A percentile compares a stretch with the other conserved stretches of the same genome.
Evolutionary conservation across 208 protist genomes (phyloP).

Genomic region (Trypanosoma grayi): DNA sequence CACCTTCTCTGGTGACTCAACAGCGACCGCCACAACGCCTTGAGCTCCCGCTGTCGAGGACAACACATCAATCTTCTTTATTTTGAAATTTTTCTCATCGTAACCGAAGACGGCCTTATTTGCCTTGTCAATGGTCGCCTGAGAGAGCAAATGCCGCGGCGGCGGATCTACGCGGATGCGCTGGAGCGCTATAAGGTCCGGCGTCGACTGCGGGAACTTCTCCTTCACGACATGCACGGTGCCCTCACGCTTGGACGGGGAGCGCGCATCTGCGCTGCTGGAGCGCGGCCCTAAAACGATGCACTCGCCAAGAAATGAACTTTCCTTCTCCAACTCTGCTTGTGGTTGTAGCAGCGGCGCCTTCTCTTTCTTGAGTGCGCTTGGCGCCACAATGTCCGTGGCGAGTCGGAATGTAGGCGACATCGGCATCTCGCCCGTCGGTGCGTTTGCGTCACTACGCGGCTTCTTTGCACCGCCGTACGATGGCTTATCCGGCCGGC

Average conservation of each 20-base stretch:
- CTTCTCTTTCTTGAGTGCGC: slow-evolving; percentile 44
- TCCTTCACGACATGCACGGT: background rate
- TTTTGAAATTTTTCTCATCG: slow-evolving; percentile 42
- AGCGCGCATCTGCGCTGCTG: slow-evolving; percentile 39
- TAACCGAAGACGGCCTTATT: slow-evolving; percentile 32
- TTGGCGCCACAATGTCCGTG: slow-evolving; percentile 29
- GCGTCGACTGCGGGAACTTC: slow-evolving; percentile 32
- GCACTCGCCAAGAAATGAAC: slow-evolving; percentile 25
- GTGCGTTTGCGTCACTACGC: background rate
- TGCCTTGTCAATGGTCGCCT: slow-evolving; percentile 41
- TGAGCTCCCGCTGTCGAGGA: background rate
- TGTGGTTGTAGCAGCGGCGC: background rate
- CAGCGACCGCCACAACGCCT: too few relatives aligned
- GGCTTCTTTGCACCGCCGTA: slow-evolving; percentile 5
- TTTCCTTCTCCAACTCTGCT: background rate
- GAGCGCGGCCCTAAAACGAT: slow-evolving; percentile 44
- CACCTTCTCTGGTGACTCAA: too few relatives aligned
- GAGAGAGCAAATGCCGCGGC: slow-evolving; percentile 39
- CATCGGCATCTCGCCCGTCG: slow-evolving; percentile 10
- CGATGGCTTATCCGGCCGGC: slow-evolving; percentile 10
- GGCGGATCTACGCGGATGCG: too few relatives aligned
- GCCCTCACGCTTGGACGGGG: slow-evolving; percentile 2
- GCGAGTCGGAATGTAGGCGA: slow-evolving; percentile 6
- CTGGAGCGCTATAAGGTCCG: slow-evolving; percentile 49
- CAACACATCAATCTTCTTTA: slow-evolving; percentile 31